Conservation (phyloP, 1,284 basidiomycete species). For the Cystobasidium pallidum region DNA sequence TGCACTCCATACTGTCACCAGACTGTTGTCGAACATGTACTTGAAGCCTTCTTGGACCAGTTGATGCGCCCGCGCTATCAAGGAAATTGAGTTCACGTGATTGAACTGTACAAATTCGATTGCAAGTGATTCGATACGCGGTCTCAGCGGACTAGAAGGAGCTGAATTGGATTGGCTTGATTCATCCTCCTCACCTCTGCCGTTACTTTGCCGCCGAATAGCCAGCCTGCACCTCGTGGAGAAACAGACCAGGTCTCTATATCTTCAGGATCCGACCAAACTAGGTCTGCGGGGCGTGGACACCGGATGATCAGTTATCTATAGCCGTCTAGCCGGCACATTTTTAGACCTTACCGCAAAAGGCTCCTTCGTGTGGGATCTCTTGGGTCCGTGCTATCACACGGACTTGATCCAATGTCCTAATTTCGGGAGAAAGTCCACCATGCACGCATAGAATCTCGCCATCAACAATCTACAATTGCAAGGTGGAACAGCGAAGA, state of each 20-base stretch:
- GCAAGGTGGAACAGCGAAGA: not conserved
- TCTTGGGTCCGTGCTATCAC: conserved; percentile 90
- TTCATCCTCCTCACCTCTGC: conserved; percentile 70
- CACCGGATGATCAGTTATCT: conserved; percentile 17
- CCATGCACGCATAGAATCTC: conserved; percentile 89
- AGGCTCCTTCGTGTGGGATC: conserved; percentile 95
- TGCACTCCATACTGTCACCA: conserved; percentile 99
- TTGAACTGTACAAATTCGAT: conserved; percentile 70
- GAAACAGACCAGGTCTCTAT: conserved; percentile 94
- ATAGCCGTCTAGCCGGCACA: too few relatives aligned
- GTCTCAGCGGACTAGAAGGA: not conserved
- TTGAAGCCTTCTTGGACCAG: conserved; percentile 97
- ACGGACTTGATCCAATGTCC: conserved; percentile 87
- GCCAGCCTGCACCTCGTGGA: conserved; percentile 91
- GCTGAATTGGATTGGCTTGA: too few relatives aligned
- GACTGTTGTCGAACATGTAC: conserved; percentile 90
- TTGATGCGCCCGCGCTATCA: conserved; percentile 96
- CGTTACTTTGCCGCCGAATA: conserved; percentile 87
- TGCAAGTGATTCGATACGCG: not conserved
- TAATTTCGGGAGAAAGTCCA: conserved; percentile 86
- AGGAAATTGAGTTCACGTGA: conserved; percentile 87
- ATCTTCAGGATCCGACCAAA: conserved; percentile 98
- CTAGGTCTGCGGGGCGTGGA: conserved; percentile 67
- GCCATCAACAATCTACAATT: conserved; percentile 82
- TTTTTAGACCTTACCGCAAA: conserved; percentile 89